Conservation (phyloP, 1,284 basidiomycete species). For the Microbotryum lychnidis-dioicae region DNA sequence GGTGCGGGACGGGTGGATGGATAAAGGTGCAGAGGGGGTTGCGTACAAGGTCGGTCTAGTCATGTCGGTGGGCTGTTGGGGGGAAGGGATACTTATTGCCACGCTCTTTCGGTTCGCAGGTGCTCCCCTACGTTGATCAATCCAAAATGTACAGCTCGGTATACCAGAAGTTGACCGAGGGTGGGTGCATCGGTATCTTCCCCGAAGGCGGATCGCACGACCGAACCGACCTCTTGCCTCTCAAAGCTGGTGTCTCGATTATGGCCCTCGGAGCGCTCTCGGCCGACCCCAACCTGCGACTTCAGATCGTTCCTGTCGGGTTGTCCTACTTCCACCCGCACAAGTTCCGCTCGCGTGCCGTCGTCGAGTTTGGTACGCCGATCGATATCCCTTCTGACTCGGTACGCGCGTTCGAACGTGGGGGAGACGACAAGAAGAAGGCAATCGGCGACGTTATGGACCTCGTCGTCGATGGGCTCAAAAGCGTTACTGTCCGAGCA, state of each 20-base stretch:
- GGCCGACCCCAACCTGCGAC: constrained; percentile 71
- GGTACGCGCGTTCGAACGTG: constrained; percentile 82
- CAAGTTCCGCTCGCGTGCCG: constrained; percentile 86
- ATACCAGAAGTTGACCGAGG: constrained; percentile 76
- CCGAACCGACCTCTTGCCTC: constrained; percentile 82
- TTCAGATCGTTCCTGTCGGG: constrained; percentile 90
- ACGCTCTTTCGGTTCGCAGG: constrained; percentile 46
- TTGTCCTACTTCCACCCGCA: constrained; percentile 93
- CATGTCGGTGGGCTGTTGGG: background rate
- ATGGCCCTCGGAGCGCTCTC: constrained; percentile 99
- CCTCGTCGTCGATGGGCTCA: constrained; percentile 88
- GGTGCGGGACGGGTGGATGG: constrained; percentile 37
- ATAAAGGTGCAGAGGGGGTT: constrained; percentile 18
- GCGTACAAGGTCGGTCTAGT: constrained; percentile 27
- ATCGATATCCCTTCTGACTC: constrained; percentile 78
- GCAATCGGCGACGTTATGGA: constrained; percentile 86
- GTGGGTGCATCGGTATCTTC: constrained; percentile 89
- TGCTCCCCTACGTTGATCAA: constrained; percentile 79
- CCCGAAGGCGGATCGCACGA: constrained; percentile 98
- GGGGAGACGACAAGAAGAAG: constrained; percentile 79
- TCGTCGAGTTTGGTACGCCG: constrained; percentile 91
- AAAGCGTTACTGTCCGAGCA: constrained; percentile 91
- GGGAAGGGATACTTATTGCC: background rate
- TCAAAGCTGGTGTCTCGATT: constrained; percentile 91
- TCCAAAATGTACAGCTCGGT: constrained; percentile 91